phyloP scores from a whole-genome alignment of 2,329 filamentous ascomycete genomes.

The Pseudogymnoascus sp. region DNA sequence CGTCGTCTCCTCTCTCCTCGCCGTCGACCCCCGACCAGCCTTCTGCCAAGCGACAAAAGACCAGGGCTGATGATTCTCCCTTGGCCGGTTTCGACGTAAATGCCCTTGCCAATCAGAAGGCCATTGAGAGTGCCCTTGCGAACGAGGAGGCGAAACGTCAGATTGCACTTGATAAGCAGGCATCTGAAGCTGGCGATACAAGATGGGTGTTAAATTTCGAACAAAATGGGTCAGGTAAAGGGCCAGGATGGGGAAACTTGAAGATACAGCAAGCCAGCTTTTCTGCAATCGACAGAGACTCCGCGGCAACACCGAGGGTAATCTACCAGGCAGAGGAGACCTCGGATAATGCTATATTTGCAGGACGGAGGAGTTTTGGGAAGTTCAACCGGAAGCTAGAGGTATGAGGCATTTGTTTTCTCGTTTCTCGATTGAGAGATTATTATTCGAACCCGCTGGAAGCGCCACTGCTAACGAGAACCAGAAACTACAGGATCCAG shows the following conservation, averaged over 20 bases:
- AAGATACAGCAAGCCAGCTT: conserved; percentile 55
- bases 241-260: conserved; percentile 32
- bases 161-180: conserved; percentile 52
- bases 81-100: conserved; percentile 32
- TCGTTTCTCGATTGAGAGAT: background rate
- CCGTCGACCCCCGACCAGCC: conserved; percentile 43
- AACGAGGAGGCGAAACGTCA: conserved; percentile 60
- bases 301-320: conserved; percentile 12
- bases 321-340: conserved; percentile 21
- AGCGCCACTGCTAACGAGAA: conserved; percentile 17
- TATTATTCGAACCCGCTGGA: conserved; percentile 16
- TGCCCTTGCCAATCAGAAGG: conserved; percentile 46
- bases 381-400: conserved; percentile 36
- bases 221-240: conserved; percentile 29
- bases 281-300: conserved; percentile 38
- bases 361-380: conserved; percentile 42
- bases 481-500: conserved; percentile 32
- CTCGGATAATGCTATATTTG: conserved; percentile 26
- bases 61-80: conserved; percentile 27
- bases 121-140: conserved; percentile 55
- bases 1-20: conserved; percentile 42
- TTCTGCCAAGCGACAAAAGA: conserved; percentile 57
- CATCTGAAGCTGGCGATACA: conserved; percentile 57
- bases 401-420: conserved; percentile 16
- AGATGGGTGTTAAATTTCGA: conserved; percentile 64